A percentile compares a stretch with the other conserved stretches of the same genome.
These are phyloP conservation scores for Eremochloa ophiuroides DNA, from an alignment of 176 grass and related monocot species.

Conservation along the genomic window DNA sequence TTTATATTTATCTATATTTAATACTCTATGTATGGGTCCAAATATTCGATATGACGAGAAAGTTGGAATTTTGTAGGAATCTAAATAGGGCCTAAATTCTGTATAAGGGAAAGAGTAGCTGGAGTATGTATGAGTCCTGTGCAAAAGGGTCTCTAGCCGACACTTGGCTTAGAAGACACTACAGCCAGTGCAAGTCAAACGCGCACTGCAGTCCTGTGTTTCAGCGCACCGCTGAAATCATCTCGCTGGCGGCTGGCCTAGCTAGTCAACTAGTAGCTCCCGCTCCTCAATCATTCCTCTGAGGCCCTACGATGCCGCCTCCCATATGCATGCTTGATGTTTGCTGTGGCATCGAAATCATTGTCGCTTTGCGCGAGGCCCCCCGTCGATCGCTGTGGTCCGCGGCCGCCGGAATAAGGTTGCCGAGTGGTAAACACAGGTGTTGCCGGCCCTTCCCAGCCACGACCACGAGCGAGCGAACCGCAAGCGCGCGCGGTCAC, in stretches of 20 bases:
- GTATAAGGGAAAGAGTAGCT: no score
- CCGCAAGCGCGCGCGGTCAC: not conserved
- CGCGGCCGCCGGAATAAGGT: no score
- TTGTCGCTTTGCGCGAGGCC: not conserved
- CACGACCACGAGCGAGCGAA: not conserved
- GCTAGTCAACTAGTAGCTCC: conserved; percentile 27
- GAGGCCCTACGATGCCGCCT: not conserved
- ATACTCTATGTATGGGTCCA: no score
- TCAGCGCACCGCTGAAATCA: not conserved
- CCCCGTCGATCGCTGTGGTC: no score
- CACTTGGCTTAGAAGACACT: conserved; percentile 27
- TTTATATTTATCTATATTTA: no score
- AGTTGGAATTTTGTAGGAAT: no score
- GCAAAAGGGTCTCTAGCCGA: not conserved
- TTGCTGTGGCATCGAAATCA: not conserved
- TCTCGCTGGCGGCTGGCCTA: not conserved
- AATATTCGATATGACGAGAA: no score
- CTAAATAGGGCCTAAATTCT: no score
- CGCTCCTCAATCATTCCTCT: conserved; percentile 12
- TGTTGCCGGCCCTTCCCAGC: not conserved
- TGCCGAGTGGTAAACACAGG: not conserved
- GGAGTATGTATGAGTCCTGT: not conserved
- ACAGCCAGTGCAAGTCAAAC: conserved; percentile 26
- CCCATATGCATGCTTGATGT: not conserved
- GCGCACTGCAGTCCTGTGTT: not conserved